Base-by-base conservation (phyloP, 768 basidiomycete species). In the Amanita brunnescens region DNA sequence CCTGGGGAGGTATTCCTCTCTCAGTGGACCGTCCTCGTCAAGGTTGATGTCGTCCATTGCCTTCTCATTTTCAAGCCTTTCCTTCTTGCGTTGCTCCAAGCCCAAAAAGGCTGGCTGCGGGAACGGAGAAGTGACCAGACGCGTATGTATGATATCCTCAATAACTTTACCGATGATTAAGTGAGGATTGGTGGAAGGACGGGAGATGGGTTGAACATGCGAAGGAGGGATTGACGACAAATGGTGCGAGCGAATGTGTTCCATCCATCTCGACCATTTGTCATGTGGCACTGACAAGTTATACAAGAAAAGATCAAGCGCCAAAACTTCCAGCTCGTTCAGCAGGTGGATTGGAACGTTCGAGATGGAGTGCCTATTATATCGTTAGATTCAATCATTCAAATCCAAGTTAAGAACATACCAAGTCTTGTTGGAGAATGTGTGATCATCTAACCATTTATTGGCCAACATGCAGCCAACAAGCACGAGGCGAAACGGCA, bases 381-480 rank as follows among this genome's bases (percentile, higher is more conserved):
- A 29, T 33, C 37, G 53, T 57, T 12, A 55, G 45, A 39, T 50
- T 18, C 38, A 42, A 35, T 44, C 14, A 59, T 16, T 47, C 40
- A 30, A 47, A 18, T 46, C 34, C 14, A 24, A 45, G 20, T 21
- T 18, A 24, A 33, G 35, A 39, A 63, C 81, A 54, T 63, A 88
- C 88, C 88, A 91, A 49, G 88, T 91, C 70, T 88, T 90, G 68
- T 90, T 90, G 35, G 87, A 89, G 66, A 90, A 91, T 0, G 88
- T 90, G 60, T 91, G 88, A 58, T 91, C 88, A 56, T 90, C 87
- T 56, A 91, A 62, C 88, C 88, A 90, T 67, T 91, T 91, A 65
- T 90, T 90, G 16, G 87, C 86, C 30, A 91, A 70, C 87, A 91
- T 89, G 55, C 81, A 88, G 16, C 88, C 88, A 20, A 91, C 72